Conservation (phyloP, 169 alveolate species). For the Plasmodium cynomolgi region DNA sequence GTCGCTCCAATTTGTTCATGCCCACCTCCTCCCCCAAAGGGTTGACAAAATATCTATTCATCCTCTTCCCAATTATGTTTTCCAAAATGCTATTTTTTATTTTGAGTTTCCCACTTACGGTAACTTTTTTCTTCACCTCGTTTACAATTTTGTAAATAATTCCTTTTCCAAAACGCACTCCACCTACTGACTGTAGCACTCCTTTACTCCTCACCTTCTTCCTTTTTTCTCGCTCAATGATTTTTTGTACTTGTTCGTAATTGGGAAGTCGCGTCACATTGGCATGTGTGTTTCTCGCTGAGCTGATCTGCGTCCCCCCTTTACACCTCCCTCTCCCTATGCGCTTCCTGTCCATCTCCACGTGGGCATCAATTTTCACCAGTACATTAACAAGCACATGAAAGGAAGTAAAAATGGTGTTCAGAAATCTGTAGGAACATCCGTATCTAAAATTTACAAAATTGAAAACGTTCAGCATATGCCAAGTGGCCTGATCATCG, state of each 20-base stretch:
- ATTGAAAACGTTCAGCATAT: slow-evolving; percentile 17
- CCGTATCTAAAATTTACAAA: slow-evolving; percentile 70
- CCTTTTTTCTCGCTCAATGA: background rate
- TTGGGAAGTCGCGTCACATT: background rate
- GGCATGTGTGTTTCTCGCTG: background rate
- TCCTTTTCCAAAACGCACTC: slow-evolving; percentile 3
- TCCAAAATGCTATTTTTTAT: slow-evolving; percentile 20
- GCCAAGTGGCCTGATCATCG: slow-evolving; percentile 22
- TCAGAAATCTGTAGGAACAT: slow-evolving; percentile 56
- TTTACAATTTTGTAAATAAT: slow-evolving; percentile 56
- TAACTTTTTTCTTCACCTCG: slow-evolving; percentile 34
- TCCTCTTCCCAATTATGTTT: slow-evolving; percentile 12
- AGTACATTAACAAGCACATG: slow-evolving; percentile 34
- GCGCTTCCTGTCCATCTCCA: slow-evolving; percentile 21
- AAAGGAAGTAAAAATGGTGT: slow-evolving; percentile 46
- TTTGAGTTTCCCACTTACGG: slow-evolving; percentile 23
- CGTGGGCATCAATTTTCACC: slow-evolving; percentile 6
- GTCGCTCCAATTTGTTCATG: background rate
- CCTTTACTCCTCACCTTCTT: background rate
- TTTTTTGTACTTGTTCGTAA: background rate
- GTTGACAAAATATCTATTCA: slow-evolving; percentile 14
- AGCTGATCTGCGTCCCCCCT: background rate
- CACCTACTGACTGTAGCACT: background rate
- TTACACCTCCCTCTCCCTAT: slow-evolving; percentile 12
- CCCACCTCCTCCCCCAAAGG: background rate